Conservation (phyloP, 345 rosid genomes). For the Hirschfeldia incana region DNA sequence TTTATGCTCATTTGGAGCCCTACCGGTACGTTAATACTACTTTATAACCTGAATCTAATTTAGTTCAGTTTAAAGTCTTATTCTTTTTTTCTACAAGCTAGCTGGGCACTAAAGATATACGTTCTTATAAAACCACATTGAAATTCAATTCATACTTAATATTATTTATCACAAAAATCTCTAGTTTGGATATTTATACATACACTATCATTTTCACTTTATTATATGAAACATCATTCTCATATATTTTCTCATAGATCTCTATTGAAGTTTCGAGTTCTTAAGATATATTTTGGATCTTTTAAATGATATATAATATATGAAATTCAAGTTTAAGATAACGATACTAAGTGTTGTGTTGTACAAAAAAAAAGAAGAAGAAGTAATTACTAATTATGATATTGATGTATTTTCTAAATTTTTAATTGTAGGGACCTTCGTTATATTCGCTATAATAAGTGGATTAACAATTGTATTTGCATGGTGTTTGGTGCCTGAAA, state of each 20-base stretch:
- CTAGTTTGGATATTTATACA: background rate
- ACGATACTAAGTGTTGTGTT: background rate
- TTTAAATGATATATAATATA: background rate
- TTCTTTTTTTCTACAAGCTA: background rate
- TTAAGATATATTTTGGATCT: background rate
- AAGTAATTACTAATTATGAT: background rate
- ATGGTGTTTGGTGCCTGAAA: constrained; percentile 54
- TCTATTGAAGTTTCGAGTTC: background rate
- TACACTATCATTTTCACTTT: background rate
- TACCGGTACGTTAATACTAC: constrained; percentile 37
- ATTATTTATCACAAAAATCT: background rate
- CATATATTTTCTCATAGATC: background rate
- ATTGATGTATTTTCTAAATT: background rate
- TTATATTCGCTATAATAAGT: constrained; percentile 39
- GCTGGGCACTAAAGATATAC: background rate
- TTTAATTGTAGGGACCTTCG: constrained; percentile 44
- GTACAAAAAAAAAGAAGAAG: no score
- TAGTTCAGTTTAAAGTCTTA: background rate
- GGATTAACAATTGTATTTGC: constrained; percentile 43
- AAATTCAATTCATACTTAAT: background rate
- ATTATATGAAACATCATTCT: no score
- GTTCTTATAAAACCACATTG: background rate
- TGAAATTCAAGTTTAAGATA: background rate
- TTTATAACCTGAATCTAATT: background rate
- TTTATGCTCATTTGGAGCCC: constrained; percentile 57